Evolutionary conservation across 2,329 filamentous ascomycete genomes (phyloP).

Genomic region (Nigrospora oryzae): DNA sequence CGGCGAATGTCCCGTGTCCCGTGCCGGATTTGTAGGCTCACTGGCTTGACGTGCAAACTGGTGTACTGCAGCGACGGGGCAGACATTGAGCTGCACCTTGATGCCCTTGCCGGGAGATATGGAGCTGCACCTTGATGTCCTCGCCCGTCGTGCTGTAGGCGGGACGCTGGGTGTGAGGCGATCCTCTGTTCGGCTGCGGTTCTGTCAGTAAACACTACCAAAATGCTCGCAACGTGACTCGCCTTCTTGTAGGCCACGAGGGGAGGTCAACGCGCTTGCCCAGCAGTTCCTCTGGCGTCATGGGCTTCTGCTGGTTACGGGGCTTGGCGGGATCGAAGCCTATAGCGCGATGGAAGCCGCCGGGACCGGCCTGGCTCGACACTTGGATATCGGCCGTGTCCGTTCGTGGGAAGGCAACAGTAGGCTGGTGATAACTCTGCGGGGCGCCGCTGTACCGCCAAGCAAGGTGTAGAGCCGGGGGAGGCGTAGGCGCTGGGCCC

Average conservation of each 20-base stretch:
- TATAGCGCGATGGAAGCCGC: background rate
- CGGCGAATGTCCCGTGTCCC: too few relatives aligned
- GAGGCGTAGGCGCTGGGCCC: too few relatives aligned
- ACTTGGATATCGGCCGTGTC: too few relatives aligned
- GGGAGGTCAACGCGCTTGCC: conserved; percentile 48
- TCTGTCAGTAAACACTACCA: background rate
- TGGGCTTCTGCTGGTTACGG: background rate
- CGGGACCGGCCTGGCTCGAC: conserved; percentile 1
- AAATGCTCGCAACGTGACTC: conserved; percentile 8
- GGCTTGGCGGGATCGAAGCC: conserved; percentile 19
- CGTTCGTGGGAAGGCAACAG: too few relatives aligned
- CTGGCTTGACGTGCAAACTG: too few relatives aligned
- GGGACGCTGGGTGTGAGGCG: conserved; percentile 33
- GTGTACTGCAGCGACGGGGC: too few relatives aligned
- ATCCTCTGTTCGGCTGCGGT: conserved; percentile 3
- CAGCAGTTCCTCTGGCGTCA: conserved; percentile 9
- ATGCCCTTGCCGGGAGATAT: too few relatives aligned
- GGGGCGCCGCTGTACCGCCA: too few relatives aligned
- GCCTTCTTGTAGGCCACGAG: conserved; percentile 44
- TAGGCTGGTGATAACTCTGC: too few relatives aligned
- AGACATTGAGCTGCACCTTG: too few relatives aligned
- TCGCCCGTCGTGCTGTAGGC: conserved; percentile 49
- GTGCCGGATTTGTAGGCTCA: too few relatives aligned
- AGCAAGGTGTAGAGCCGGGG: too few relatives aligned
- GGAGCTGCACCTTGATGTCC: conserved; percentile 50